A percentile compares a stretch with the other conserved stretches of the same genome.
These are phyloP conservation scores for Arabidopsis suecica DNA, from an alignment of 345 rosid genomes.

Conservation along the genomic window DNA sequence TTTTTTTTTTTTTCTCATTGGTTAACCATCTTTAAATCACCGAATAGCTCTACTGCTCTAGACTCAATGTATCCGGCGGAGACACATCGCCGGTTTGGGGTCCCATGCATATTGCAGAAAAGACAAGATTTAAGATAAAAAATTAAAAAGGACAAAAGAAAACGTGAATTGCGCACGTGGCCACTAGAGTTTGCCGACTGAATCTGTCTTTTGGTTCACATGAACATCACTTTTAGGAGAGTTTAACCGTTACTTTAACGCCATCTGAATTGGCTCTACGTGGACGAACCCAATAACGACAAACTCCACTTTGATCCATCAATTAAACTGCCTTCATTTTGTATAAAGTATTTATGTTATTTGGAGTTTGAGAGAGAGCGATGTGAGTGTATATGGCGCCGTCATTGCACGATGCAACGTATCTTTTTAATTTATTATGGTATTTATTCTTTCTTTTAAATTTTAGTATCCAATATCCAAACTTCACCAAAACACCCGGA, in stretches of 20 bases:
- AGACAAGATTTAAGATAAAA: conserved; percentile 20
- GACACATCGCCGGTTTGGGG: conserved; percentile 35
- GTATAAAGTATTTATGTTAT: conserved; percentile 14
- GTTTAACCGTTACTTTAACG: conserved; percentile 20
- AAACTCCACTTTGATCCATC: conserved; percentile 26
- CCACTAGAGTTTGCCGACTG: conserved; percentile 42
- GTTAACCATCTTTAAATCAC: background rate
- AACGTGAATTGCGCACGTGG: conserved; percentile 38
- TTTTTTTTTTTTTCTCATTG: no score
- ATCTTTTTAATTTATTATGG: conserved; percentile 31
- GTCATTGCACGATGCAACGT: conserved; percentile 47
- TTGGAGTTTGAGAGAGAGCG: background rate
- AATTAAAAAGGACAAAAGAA: background rate
- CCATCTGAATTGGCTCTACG: conserved; percentile 34
- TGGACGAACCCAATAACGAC: conserved; percentile 33
- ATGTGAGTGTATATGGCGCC: conserved; percentile 34
- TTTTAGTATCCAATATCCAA: background rate
- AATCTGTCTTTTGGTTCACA: conserved; percentile 31
- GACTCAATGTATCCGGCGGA: conserved; percentile 28
- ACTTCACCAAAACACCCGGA: background rate
- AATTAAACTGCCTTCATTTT: conserved; percentile 6
- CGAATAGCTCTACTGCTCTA: conserved; percentile 3
- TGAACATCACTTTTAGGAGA: conserved; percentile 35
- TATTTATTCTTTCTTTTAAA: background rate
- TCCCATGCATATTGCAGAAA: conserved; percentile 20